Base-by-base conservation (phyloP, 139 green algal species). In the Diplosphaera chodatii region DNA sequence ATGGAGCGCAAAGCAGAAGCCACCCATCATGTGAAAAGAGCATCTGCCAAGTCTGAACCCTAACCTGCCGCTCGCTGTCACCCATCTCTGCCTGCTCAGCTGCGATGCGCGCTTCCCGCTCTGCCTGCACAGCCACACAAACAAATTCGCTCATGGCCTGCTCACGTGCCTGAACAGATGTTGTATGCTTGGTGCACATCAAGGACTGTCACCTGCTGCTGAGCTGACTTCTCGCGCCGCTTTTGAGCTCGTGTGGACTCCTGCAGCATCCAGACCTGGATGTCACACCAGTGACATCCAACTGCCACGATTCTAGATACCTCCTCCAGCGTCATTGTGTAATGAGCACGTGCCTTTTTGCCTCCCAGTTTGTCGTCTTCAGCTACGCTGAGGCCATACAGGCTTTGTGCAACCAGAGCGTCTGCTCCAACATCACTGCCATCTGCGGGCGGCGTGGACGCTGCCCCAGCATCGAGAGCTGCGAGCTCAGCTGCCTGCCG, bases 61-160 rank as follows among this genome's bases (percentile, higher is more conserved):
- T n/a, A n/a, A 78, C 2, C 59, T 68, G 72, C 21, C 86, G 71
- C 37, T 88, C 82, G 59, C 73, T 93, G 40, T 86, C 79, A 1
- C 94, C 92, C 62, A 86, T 15, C 15, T 74, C 74, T 0, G 79
- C 91, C 33, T 85, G 82, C 84, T 97, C 92, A n/a, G 78, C 80
- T 4, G 82, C 85, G 30, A 96, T 92, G n/a, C 90, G 80, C 56
- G n/a, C n/a, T n/a, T 48, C 37, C 37, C 37, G 37, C 37, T 48
- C 37, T 13, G 37, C 37, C 37, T 48, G 37, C 13, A 48, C n/a
- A n/a, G n/a, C n/a, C n/a, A n/a, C n/a, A n/a, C n/a, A n/a, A n/a
- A n/a, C n/a, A n/a, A n/a, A n/a, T n/a, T n/a, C n/a, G n/a, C n/a
- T n/a, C n/a, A n/a, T n/a, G n/a, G n/a, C n/a, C n/a, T n/a, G n/a